Base-by-base conservation (phyloP, 164 flowering plant species). In the Sedum album region DNA sequence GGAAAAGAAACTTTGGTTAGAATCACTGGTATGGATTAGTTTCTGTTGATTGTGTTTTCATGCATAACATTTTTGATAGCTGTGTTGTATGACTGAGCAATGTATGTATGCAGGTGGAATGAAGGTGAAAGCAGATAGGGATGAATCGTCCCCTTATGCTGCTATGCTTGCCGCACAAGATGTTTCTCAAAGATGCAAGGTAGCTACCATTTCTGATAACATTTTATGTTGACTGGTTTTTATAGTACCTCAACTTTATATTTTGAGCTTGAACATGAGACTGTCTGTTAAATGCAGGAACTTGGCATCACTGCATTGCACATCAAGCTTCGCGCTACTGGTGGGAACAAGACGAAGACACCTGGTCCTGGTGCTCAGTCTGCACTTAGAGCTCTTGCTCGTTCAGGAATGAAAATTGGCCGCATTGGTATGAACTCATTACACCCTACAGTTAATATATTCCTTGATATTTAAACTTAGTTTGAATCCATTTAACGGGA, bases 141-240 rank as follows among this genome's bases (percentile, higher is more conserved):
- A n/a, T n/a, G n/a, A n/a, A n/a, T n/a, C n/a, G n/a, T n/a, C n/a
- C n/a, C n/a, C n/a, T n/a, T n/a, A n/a, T n/a, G n/a, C n/a, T n/a
- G n/a, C n/a, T n/a, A n/a, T n/a, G n/a, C n/a, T n/a, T n/a, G n/a
- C n/a, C n/a, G n/a, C n/a, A n/a, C n/a, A n/a, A n/a, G n/a, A n/a
- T n/a, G n/a, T n/a, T n/a, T n/a, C 84, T 5, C 72, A 70, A 36
- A 66, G 82, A 36, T 82, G 84, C 84, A 82, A 82, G 84, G 84
- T 81, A 35, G 51, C 35, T 7, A 18, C 2, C 2, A 62, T 18
- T 39, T 39, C 42, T 8, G 13, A 39, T 66, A 7, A 23, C 13
- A 39, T 14, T 8, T 23, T 26, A 55, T 21, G 60, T 31, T 8
- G 60, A 13, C 28, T 11, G 25, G 23, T 55, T 55, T 23, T 9